phyloP scores from a whole-genome alignment of 106 monocot species.

The Acorus gramineus region DNA sequence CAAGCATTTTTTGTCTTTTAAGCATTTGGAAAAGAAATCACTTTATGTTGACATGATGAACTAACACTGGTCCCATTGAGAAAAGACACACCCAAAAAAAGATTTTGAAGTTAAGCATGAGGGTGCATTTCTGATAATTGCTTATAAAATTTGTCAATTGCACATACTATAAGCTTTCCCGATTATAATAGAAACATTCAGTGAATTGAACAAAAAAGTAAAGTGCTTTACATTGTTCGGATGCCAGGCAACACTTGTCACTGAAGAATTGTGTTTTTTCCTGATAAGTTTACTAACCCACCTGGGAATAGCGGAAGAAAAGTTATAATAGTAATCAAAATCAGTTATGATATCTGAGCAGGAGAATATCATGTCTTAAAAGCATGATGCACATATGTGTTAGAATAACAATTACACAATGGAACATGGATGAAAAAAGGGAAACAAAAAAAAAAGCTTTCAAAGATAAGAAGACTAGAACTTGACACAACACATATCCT shows the following conservation, averaged over 20 bases:
- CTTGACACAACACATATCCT: not conserved
- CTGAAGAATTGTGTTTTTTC: slow-evolving; percentile 95
- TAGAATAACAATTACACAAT: slow-evolving; percentile 1
- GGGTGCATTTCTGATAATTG: too few relatives aligned
- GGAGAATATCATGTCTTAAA: too few relatives aligned
- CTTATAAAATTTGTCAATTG: too few relatives aligned
- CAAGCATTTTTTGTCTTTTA: too few relatives aligned
- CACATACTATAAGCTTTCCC: too few relatives aligned
- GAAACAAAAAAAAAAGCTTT: not conserved
- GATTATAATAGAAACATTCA: too few relatives aligned
- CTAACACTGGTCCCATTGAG: too few relatives aligned
- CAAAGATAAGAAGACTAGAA: not conserved
- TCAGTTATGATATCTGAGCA: not conserved
- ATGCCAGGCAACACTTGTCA: slow-evolving; percentile 99
- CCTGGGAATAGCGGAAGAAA: slow-evolving; percentile 24
- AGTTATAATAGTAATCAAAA: slow-evolving; percentile 5
- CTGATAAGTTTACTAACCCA: slow-evolving; percentile 96
- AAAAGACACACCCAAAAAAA: too few relatives aligned
- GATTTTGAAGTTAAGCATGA: not conserved
- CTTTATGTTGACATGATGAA: too few relatives aligned
- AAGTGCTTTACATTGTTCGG: slow-evolving; percentile 73
- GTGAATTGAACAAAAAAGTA: not conserved
- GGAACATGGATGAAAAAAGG: not conserved
- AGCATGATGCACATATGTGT: too few relatives aligned
- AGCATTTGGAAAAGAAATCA: too few relatives aligned